Evolutionary conservation across 768 basidiomycete genomes (phyloP).

Genomic region (Pisolithus tinctorius): DNA sequence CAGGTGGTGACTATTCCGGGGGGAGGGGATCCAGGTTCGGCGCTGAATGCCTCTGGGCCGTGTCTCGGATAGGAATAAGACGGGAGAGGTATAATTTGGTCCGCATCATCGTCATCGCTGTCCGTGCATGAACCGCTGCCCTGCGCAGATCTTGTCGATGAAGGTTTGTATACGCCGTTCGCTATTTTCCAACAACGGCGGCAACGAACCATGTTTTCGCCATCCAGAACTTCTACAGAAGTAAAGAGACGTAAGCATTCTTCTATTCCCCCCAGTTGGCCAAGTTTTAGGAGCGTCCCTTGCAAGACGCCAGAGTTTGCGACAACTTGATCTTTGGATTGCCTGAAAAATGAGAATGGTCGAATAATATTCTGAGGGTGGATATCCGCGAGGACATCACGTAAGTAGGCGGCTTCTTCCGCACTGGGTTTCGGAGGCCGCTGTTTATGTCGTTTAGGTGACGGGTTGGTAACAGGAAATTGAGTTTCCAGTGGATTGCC

Average conservation of each 20-base stretch:
- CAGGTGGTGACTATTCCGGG: slow-evolving; percentile 9
- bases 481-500: slow-evolving; percentile 14
- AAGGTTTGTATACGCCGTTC: slow-evolving; percentile 50
- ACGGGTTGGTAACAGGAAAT: slow-evolving; percentile 19
- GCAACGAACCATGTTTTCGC: slow-evolving; percentile 93
- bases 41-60: slow-evolving; percentile 23
- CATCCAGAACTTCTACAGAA: slow-evolving; percentile 86
- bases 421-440: slow-evolving; percentile 48
- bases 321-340: slow-evolving; percentile 23
- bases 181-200: slow-evolving; percentile 90
- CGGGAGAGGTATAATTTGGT: slow-evolving; percentile 21
- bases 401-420: slow-evolving; percentile 61
- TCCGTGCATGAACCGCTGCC: slow-evolving; percentile 26
- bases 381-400: slow-evolving; percentile 61
- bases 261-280: slow-evolving; percentile 50
- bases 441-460: slow-evolving; percentile 31
- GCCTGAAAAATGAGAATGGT: slow-evolving; percentile 47
- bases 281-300: neutral
- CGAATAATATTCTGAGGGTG: slow-evolving; percentile 34
- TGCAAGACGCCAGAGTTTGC: slow-evolving; percentile 15
- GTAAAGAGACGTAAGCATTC: slow-evolving; percentile 87
- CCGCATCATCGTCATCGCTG: slow-evolving; percentile 24
- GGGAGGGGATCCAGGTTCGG: neutral
- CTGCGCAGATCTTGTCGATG: slow-evolving; percentile 12
- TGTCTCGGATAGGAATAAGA: slow-evolving; percentile 3